phyloP scores from a whole-genome alignment of 306 rosid genomes.

The Aeschynomene evenia region DNA sequence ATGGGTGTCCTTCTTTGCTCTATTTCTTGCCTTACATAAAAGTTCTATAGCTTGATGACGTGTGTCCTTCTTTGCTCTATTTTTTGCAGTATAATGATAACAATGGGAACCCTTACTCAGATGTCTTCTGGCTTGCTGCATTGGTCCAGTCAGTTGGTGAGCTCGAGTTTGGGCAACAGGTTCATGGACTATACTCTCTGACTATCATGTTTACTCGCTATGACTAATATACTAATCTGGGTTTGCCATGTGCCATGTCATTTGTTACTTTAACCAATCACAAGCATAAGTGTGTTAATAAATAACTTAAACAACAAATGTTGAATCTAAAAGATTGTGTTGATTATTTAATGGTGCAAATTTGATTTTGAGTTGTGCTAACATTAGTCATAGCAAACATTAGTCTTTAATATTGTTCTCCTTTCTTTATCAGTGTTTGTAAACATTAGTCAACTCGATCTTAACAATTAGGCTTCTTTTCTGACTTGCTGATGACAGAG shows the following conservation, averaged over 20 bases:
- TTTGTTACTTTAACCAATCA: neutral
- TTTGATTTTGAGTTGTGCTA: slow-evolving; percentile 9
- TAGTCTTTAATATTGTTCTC: neutral
- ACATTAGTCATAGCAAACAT: neutral
- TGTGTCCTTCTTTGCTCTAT: slow-evolving; percentile 23
- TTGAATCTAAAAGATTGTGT: slow-evolving; percentile 8
- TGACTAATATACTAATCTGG: slow-evolving; percentile 7
- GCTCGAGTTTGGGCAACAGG: slow-evolving; percentile 98
- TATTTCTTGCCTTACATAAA: slow-evolving; percentile 3
- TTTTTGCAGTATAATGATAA: slow-evolving; percentile 85
- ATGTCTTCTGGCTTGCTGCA: slow-evolving; percentile 96
- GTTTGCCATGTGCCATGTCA: neutral
- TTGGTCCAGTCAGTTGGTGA: slow-evolving; percentile 87
- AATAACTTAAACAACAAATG: slow-evolving; percentile 8
- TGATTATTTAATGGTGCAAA: slow-evolving; percentile 3
- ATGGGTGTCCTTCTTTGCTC: slow-evolving; percentile 7
- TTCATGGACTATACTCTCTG: slow-evolving; percentile 35
- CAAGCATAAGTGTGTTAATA: neutral
- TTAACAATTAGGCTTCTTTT: slow-evolving; percentile 30
- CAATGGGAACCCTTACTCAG: slow-evolving; percentile 89
- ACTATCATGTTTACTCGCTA: neutral
- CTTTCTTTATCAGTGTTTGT: neutral
- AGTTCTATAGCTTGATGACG: slow-evolving; percentile 11
- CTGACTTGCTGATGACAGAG: slow-evolving; percentile 59
- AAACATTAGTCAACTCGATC: neutral